phyloP scores from a whole-genome alignment of 2,329 filamentous ascomycete species.

The Pseudogymnoascus destructans region DNA sequence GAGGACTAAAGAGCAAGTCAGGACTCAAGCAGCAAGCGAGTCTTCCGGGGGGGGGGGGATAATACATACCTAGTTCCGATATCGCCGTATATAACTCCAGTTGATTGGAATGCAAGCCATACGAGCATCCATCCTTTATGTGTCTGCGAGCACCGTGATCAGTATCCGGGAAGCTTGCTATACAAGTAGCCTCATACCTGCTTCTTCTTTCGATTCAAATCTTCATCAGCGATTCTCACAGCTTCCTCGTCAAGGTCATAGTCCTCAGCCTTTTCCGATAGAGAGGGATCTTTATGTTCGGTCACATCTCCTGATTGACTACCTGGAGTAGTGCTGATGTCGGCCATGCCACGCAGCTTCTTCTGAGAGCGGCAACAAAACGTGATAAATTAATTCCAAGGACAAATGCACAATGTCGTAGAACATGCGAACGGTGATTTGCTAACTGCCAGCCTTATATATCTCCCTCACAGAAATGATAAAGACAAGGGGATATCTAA shows the following conservation, averaged over 20 bases:
- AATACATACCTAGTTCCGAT: slow-evolving; percentile 37
- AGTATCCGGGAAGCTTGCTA: neutral
- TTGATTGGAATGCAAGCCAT: slow-evolving; percentile 49
- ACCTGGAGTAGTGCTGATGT: slow-evolving; percentile 2
- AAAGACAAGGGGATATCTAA: slow-evolving; percentile 5
- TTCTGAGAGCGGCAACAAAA: neutral
- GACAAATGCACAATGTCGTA: neutral
- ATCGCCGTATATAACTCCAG: slow-evolving; percentile 57
- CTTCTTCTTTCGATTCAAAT: slow-evolving; percentile 23
- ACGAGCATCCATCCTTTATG: slow-evolving; percentile 20
- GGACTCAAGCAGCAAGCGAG: neutral
- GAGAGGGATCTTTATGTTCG: slow-evolving; percentile 12
- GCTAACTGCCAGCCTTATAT: too few relatives aligned
- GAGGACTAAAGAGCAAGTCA: slow-evolving; percentile 30
- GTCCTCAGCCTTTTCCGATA: slow-evolving; percentile 16
- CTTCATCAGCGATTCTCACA: slow-evolving; percentile 18
- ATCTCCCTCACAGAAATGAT: too few relatives aligned
- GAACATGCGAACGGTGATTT: neutral
- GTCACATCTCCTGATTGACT: slow-evolving; percentile 14
- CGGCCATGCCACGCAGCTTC: neutral
- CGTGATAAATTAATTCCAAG: neutral
- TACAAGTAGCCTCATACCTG: slow-evolving; percentile 16
- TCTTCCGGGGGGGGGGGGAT: neutral
- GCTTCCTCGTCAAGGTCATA: slow-evolving; percentile 19
- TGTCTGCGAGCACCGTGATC: slow-evolving; percentile 13